These are phyloP conservation scores for Hortaea werneckii DNA, from an alignment of 2,329 filamentous ascomycete genomes.

Conservation along the genomic window DNA sequence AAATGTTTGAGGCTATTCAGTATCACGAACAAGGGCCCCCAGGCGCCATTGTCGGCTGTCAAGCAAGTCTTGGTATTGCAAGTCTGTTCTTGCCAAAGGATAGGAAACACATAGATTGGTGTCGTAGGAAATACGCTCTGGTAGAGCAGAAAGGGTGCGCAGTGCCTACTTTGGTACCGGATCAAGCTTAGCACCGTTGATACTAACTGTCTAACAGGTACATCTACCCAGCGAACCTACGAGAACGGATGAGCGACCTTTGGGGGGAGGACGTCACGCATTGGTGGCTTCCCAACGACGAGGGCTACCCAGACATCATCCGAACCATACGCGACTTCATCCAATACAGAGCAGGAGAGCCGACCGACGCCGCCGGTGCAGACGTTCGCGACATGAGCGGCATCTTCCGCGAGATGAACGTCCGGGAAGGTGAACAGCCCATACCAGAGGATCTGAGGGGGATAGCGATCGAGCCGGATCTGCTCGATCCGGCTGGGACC, in stretches of 20 bases:
- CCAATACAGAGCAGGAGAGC: conserved; percentile 22
- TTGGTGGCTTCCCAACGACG: conserved; percentile 86
- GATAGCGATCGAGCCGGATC: conserved; percentile 11
- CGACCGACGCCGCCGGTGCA: conserved; percentile 13
- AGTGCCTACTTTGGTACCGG: conserved; percentile 26
- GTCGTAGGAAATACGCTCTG: conserved; percentile 64
- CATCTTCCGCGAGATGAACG: conserved; percentile 30
- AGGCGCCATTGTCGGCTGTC: conserved; percentile 61
- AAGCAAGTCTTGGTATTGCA: conserved; percentile 66
- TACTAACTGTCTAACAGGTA: conserved; percentile 48
- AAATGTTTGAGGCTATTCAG: conserved; percentile 69
- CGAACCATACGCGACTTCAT: conserved; percentile 71
- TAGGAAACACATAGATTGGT: conserved; percentile 63
- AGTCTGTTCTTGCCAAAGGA: conserved; percentile 73
- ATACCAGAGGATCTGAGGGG: conserved; percentile 9
- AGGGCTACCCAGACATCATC: conserved; percentile 63
- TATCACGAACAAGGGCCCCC: conserved; percentile 59
- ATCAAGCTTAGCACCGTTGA: background rate
- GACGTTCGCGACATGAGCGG: conserved; percentile 26
- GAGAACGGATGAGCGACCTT: conserved; percentile 62
- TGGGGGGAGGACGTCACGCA: conserved; percentile 64
- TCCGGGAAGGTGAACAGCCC: conserved; percentile 15
- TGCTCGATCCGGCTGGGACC: conserved; percentile 5
- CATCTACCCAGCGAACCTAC: conserved; percentile 66
- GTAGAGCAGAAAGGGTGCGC: conserved; percentile 66